Conservation (phyloP, 495 filamentous ascomycete species). For the Neurospora tetraspora region DNA sequence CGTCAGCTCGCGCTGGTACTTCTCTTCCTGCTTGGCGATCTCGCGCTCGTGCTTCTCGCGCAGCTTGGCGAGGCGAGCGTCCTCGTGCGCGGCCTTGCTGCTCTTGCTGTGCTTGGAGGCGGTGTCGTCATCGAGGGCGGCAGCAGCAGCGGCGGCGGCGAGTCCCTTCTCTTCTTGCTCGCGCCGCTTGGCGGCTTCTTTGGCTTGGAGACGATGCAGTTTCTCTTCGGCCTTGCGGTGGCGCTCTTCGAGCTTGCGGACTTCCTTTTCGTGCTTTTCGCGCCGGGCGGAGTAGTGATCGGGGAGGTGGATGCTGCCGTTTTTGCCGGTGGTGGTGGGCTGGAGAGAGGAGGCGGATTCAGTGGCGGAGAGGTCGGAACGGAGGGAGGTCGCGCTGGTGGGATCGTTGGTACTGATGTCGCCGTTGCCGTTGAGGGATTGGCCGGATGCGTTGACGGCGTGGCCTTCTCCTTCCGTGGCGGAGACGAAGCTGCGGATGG, state of each 20-base stretch:
- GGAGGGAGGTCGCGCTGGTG: constrained; percentile 20
- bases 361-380: constrained; percentile 14
- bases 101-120: constrained; percentile 23
- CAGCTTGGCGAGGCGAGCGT: constrained; percentile 30
- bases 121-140: constrained; percentile 15
- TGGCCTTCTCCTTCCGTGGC: constrained; percentile 22
- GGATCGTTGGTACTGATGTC: constrained; percentile 8
- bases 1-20: constrained; percentile 49
- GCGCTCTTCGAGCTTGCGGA: constrained; percentile 62
- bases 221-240: constrained; percentile 63
- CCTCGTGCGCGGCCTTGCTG: constrained; percentile 20
- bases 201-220: constrained; percentile 43
- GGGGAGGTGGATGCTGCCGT: background rate
- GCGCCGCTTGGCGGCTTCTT: constrained; percentile 28
- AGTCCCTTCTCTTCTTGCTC: background rate
- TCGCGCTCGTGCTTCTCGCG: constrained; percentile 52
- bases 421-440: constrained; percentile 16
- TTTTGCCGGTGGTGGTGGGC: constrained; percentile 3
- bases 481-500: constrained; percentile 37
- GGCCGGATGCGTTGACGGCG: constrained; percentile 2
- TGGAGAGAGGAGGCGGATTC: constrained; percentile 7
- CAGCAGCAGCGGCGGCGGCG: background rate
- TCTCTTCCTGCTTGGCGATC: constrained; percentile 52
- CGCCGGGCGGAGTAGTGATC: constrained; percentile 6
- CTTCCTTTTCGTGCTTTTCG: constrained; percentile 57